Evolutionary conservation across 495 filamentous ascomycete genomes (phyloP).

Genomic region (Haplographium delicatum): DNA sequence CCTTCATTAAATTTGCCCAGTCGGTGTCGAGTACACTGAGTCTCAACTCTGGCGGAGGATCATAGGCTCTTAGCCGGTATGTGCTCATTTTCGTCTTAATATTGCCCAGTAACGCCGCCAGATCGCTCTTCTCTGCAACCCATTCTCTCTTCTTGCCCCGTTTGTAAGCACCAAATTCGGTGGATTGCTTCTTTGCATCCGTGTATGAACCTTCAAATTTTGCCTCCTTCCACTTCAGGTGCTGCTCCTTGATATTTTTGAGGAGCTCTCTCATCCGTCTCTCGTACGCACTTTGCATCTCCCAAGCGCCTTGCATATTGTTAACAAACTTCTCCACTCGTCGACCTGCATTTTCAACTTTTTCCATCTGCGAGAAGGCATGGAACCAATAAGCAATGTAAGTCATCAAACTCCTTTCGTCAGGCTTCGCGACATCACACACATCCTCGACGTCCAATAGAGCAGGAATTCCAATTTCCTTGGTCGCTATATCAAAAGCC

Average conservation of each 20-base stretch:
- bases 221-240: constrained; percentile 67
- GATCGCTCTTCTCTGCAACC: constrained; percentile 96
- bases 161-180: constrained; percentile 81
- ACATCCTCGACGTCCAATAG: constrained; percentile 97
- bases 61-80: constrained; percentile 84
- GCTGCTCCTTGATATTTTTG: constrained; percentile 64
- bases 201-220: constrained; percentile 87
- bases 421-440: constrained; percentile 90
- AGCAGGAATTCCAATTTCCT: constrained; percentile 95
- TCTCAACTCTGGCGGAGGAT: constrained; percentile 75
- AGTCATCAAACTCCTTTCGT: constrained; percentile 96
- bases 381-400: constrained; percentile 99
- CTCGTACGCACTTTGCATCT: constrained; percentile 97
- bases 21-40: constrained; percentile 75
- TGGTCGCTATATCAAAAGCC: constrained; percentile 90
- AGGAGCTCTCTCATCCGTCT: constrained; percentile 76
- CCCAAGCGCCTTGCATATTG: constrained; percentile 99
- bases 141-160: constrained; percentile 81
- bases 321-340: constrained; percentile 97
- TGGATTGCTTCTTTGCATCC: constrained; percentile 84
- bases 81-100: constrained; percentile 98
- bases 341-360: constrained; percentile 93
- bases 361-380: constrained; percentile 95
- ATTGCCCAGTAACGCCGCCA: constrained; percentile 90
- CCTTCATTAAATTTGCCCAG: constrained; percentile 71